Base-by-base conservation (phyloP, 2,329 filamentous ascomycete species). In the Ophiostoma himal-ulmi region DNA sequence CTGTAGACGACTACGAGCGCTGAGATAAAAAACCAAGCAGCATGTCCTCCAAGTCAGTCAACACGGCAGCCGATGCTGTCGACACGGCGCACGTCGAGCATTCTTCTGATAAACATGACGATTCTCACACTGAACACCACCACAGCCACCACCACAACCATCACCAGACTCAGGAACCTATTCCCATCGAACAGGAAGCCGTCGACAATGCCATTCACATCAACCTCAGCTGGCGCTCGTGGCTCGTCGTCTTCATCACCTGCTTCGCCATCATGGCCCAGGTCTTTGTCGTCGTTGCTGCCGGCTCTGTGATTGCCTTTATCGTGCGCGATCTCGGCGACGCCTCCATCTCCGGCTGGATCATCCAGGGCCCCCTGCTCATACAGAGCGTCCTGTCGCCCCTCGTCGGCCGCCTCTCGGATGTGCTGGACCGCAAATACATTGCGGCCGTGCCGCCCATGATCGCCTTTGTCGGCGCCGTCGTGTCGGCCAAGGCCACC, bases 361-460 rank as follows among this genome's bases (percentile, higher is more conserved):
- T 87, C 71, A 86, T 87, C 68, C 72, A 86, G 81, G 85, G 84
- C 0, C 85, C 85, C 0, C 78, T 88, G 0, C 80, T 87, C 11
- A 86, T 87, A 81, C 85, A 87, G 77, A 82, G 80, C 65, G 85
- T 85, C 2, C 79, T 87, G 1, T 86, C 84, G 1, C 85, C 85
- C 3, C 80, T 86, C 26, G 80, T 86, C 2, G 85, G 85, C 13
- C 81, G 85, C 4, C 80, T 88, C 0, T 86, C 84, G 11, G 85
- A 88, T 75, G 83, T 86, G 2, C 76, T 86, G 0, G 84, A 86
- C 71, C 80, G 85, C 66, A 87, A 86, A 75, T 82, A 81, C 67
- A 78, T 88, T 20, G 84, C 84, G 0, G 78, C 83, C 0, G 77
- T 83, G 5, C 85, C 84, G 3, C 84, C 85, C 0, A 75, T 86